Evolutionary conservation across 208 protist species (phyloP), one percentile per base, ranked within the genome.

Genomic region (Leishmania aethiopica): DNA sequence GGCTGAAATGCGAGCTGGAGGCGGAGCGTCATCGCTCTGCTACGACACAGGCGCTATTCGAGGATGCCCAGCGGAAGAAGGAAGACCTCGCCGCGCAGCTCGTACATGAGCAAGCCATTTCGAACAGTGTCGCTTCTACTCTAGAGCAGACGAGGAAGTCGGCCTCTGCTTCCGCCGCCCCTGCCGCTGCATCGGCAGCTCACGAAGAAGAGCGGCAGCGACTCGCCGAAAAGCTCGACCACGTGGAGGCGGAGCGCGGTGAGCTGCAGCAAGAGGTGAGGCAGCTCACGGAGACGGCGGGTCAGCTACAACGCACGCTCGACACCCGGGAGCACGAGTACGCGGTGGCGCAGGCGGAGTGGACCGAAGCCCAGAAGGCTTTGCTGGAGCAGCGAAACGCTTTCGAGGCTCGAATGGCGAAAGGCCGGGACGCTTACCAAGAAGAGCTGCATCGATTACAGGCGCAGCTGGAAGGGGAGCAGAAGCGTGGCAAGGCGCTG

Each of bases 71-170:
- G 22, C 57, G 64, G 7, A 75, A 94, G 64, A 69, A 89, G 32
- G 82, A 87, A 11, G 45, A 35, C 0, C 89, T 93, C 66, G 90
- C 86, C 59, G 17, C 89, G 8, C 90, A 94, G 81, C 79, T 96
- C 32, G 84, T 76, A 8, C 62, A 73, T 1, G 77, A 96, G 75
- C 90, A 96, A 6, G 40, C 55, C 15, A 47, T 40, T 15, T 66
- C 57, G 10, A 22, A 19, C 5, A 19, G 32, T 15, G 35, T 17
- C 6, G 3, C 40, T n/a, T 22, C 40, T 69, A 76, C 82, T 59
- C 92, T 94, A 76, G 86, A 89, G 19, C 59, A 77, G 19, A 90
- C 93, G 69, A 59, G 91, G 49, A 79, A 53, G 35, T 13, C n/a
- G 0, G 42, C 69, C 32, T 25, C 57, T 8, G 37, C 57, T 13